Conservation (phyloP, 2,329 filamentous ascomycete species). For the Aspergillus costaricaensis region DNA sequence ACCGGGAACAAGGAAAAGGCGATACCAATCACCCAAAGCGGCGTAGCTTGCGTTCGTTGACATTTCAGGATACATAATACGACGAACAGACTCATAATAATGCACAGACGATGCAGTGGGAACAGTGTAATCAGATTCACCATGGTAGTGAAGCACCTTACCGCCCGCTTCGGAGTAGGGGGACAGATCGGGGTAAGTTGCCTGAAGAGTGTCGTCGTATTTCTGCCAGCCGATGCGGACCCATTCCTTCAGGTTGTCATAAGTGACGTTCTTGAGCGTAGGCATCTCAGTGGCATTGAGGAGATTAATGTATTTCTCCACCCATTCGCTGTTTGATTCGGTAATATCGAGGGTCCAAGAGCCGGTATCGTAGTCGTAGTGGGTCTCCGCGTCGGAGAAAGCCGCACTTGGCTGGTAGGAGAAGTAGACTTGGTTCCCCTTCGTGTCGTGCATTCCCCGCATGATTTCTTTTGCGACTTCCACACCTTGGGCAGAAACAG, state of each 20-base stretch:
- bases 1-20: slow-evolving; percentile 58
- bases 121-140: slow-evolving; percentile 57
- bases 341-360: slow-evolving; percentile 34
- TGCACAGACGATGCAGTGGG: slow-evolving; percentile 57
- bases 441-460: slow-evolving; percentile 44
- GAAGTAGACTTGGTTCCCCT: slow-evolving; percentile 46
- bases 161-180: slow-evolving; percentile 53
- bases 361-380: slow-evolving; percentile 30
- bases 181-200: slow-evolving; percentile 56
- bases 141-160: slow-evolving; percentile 61
- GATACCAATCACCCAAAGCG: slow-evolving; percentile 57
- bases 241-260: slow-evolving; percentile 58
- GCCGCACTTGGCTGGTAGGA: slow-evolving; percentile 32
- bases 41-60: slow-evolving; percentile 41
- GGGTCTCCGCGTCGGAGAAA: slow-evolving; percentile 28
- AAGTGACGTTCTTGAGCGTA: slow-evolving; percentile 52
- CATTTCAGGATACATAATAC: slow-evolving; percentile 51
- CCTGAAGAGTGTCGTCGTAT: slow-evolving; percentile 56
- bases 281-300: slow-evolving; percentile 41
- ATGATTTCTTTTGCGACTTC: slow-evolving; percentile 39
- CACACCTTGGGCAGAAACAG: slow-evolving; percentile 30
- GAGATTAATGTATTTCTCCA: slow-evolving; percentile 32
- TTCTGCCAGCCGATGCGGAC: slow-evolving; percentile 52
- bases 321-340: slow-evolving; percentile 43
- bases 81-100: slow-evolving; percentile 58